phyloP scores from a whole-genome alignment of 495 filamentous ascomycete genomes.

The Lepidopterella palustris region DNA sequence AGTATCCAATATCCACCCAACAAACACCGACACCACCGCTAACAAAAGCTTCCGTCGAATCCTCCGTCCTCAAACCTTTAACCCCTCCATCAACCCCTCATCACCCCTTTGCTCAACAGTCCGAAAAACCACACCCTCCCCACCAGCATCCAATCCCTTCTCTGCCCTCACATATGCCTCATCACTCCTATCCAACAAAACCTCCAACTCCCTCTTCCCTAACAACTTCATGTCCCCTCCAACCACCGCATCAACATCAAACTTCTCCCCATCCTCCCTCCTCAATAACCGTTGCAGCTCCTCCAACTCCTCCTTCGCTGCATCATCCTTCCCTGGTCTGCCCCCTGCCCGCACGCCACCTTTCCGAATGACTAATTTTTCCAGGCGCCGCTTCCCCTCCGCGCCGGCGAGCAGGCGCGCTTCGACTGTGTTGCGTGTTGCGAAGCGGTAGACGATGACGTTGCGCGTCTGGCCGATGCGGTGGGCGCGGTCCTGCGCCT shows the following conservation, averaged over 20 bases:
- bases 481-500: conserved; percentile 91
- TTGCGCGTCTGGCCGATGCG: conserved; percentile 89
- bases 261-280: conserved; percentile 49
- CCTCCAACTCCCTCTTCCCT: conserved; percentile 66
- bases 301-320: conserved; percentile 45
- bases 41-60: too few relatives aligned
- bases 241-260: conserved; percentile 55
- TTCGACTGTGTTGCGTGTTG: conserved; percentile 89
- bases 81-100: conserved; percentile 38
- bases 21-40: too few relatives aligned
- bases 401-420: conserved; percentile 81
- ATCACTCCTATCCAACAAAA: conserved; percentile 76
- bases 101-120: conserved; percentile 59
- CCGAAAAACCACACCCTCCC: conserved; percentile 49
- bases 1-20: too few relatives aligned
- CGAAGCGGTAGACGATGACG: conserved; percentile 91
- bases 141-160: conserved; percentile 53
- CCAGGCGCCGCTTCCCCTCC: conserved; percentile 86
- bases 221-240: conserved; percentile 54
- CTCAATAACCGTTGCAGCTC: conserved; percentile 54
- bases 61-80: conserved; percentile 19
- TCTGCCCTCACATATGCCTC: conserved; percentile 79
- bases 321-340: conserved; percentile 36
- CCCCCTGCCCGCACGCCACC: conserved; percentile 61
- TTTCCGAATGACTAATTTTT: conserved; percentile 93